Evolutionary conservation across 140 eudicot species (phyloP).

Genomic region (Cichorium intybus): DNA sequence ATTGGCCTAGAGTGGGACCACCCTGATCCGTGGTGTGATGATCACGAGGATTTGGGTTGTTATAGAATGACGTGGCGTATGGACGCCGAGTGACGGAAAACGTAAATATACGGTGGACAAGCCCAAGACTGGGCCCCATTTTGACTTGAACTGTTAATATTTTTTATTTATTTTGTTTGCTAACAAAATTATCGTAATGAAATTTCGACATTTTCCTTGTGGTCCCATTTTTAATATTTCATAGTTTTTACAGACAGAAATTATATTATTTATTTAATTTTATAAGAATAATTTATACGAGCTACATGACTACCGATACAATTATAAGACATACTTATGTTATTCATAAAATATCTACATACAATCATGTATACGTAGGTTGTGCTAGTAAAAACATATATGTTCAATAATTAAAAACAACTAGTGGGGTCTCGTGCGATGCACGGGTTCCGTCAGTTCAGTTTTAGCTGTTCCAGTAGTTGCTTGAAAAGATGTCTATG

Average conservation of each 20-base stretch:
- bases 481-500: no score
- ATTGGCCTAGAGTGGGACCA: slow-evolving; percentile 2
- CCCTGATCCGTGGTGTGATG: not conserved
- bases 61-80: slow-evolving; percentile 33
- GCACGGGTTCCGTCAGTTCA: no score
- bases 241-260: not conserved
- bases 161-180: not conserved
- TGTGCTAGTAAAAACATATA: no score
- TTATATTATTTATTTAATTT: no score
- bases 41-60: slow-evolving; percentile 9
- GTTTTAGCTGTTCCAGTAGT: no score
- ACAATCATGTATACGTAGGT: no score
- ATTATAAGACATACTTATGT: no score
- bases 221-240: not conserved
- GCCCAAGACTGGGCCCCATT: slow-evolving; percentile 4
- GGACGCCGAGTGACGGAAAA: slow-evolving; percentile 29
- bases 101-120: slow-evolving; percentile 3
- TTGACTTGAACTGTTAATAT: slow-evolving; percentile 13
- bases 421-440: no score
- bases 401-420: no score
- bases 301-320: no score
- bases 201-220: not conserved
- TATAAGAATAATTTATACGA: no score
- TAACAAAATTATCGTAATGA: not conserved
- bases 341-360: no score